A percentile compares a stretch with the other conserved stretches of the same genome.
These are phyloP conservation scores for Gamarada debralockiae DNA, from an alignment of 495 filamentous ascomycete species.

Conservation along the genomic window DNA sequence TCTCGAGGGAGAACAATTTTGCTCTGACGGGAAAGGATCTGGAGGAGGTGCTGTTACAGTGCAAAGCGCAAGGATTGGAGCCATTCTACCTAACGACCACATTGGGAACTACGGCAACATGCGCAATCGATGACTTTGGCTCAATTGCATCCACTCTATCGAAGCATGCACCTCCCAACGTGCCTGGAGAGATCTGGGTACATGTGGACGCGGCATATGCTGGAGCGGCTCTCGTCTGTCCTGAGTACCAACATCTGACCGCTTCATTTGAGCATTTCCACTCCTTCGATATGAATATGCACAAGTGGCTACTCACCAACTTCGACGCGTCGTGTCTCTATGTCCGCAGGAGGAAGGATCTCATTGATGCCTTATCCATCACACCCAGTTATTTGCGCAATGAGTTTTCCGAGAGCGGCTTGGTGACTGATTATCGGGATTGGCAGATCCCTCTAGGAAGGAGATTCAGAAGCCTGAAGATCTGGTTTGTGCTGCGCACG, in stretches of 20 bases:
- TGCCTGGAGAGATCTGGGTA: conserved; percentile 65
- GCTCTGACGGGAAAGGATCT: conserved; percentile 65
- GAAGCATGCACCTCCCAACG: conserved; percentile 45
- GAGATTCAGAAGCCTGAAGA: conserved; percentile 88
- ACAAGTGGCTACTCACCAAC: conserved; percentile 96
- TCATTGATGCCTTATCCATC: conserved; percentile 77
- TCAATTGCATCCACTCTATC: conserved; percentile 62
- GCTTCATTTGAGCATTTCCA: conserved; percentile 64
- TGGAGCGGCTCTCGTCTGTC: conserved; percentile 74
- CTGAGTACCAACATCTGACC: conserved; percentile 73
- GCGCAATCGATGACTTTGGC: conserved; percentile 76
- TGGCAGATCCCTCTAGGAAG: conserved; percentile 97
- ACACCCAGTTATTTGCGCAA: conserved; percentile 82
- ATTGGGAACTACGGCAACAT: conserved; percentile 84
- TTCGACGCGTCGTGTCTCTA: conserved; percentile 88
- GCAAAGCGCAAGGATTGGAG: conserved; percentile 57
- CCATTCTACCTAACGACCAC: conserved; percentile 88
- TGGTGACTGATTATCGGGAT: conserved; percentile 95
- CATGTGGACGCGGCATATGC: conserved; percentile 98
- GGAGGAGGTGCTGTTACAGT: conserved; percentile 55
- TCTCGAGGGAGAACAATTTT: conserved; percentile 58
- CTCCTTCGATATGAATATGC: conserved; percentile 93
- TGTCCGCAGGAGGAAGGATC: conserved; percentile 67
- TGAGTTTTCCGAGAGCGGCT: conserved; percentile 69
- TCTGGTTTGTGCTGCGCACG: conserved; percentile 92